Evolutionary conservation across 495 filamentous ascomycete genomes (phyloP), one percentile per base, ranked within the genome.

Genomic region (Penicillium lividum): DNA sequence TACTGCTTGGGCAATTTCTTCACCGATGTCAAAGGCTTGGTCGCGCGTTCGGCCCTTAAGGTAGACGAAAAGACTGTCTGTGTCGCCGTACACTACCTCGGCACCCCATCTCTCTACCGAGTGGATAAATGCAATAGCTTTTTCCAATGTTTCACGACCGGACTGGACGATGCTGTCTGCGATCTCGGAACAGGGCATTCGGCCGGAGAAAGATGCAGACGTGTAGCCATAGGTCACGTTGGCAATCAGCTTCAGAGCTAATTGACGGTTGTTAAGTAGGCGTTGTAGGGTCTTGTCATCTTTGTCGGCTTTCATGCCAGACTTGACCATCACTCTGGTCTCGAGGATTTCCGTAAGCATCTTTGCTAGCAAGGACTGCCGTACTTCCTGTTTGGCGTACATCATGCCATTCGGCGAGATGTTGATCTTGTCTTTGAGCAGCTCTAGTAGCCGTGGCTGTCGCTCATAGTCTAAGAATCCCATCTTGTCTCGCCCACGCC

Each of bases 211-310:
- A 5, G 90, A 91, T 3, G 94, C 94, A 11, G 93, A 97, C 0
- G 95, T 93, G 71, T 98, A 98, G 40, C 94, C 94, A 62, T 98
- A 98, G 0, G 95, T 98, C 57, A 98, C 94, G 62, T 98, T 98
- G 7, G 94, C 95, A 45, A 97, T 92, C 13, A 98, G 81, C 68
- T 98, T 98, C n/a, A 98, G 82, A 1, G 94, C 94, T 1, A 98
- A 76, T 62, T 98, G 94, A 66, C 95, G 79, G 70, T 97, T 96
- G 79, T 98, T 94, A 8, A 98, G 82, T 13, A 97, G 84, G 49
- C 89, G 85, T 67, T 98, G 92, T 25, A 98, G 70, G 1, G 84
- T 82, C 62, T 85, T 92, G 74, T 98, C 94, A 59, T 96, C 87
- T 69, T 93, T 96, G 72, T 97, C 90, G 54, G 84, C 73, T 70